phyloP scores from a whole-genome alignment of 331 rosid genomes.

The Rhamnella rubrinervis region DNA sequence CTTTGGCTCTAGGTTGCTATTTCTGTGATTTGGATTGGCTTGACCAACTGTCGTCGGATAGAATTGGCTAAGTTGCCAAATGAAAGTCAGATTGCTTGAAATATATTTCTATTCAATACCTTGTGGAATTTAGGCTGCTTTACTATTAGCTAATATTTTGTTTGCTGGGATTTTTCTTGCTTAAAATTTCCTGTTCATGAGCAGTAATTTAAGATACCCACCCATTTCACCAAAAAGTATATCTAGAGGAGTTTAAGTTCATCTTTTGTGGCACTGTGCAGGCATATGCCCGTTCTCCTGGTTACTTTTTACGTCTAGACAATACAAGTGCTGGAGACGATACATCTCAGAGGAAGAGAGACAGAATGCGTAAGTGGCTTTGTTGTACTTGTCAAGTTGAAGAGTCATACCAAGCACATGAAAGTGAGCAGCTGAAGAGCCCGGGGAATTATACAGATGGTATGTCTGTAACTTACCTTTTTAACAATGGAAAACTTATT shows the following conservation, averaged over 20 bases:
- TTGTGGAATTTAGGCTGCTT: neutral
- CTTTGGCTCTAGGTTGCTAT: too few relatives aligned
- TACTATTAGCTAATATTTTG: neutral
- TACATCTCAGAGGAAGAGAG: constrained; percentile 55
- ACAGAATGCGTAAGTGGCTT: constrained; percentile 93
- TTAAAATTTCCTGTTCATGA: neutral
- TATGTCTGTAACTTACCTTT: constrained; percentile 23
- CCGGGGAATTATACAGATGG: constrained; percentile 69
- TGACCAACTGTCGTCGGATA: too few relatives aligned
- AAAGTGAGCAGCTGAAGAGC: constrained; percentile 79
- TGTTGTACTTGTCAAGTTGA: constrained; percentile 81
- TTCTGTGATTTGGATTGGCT: too few relatives aligned
- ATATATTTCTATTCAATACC: neutral
- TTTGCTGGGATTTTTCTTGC: too few relatives aligned
- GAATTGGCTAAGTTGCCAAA: too few relatives aligned
- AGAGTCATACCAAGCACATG: constrained; percentile 69
- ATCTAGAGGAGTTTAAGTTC: too few relatives aligned
- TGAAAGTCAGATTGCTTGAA: neutral
- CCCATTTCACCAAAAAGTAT: too few relatives aligned
- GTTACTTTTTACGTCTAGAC: constrained; percentile 58
- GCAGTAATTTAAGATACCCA: neutral
- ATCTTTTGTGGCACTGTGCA: constrained; percentile 31
- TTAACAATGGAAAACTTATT: constrained; percentile 3
- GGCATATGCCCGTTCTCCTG: constrained; percentile 81
- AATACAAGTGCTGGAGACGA: constrained; percentile 43